Evolutionary conservation across 129 eudicot genomes (phyloP).

Genomic region (Arctium minus): DNA sequence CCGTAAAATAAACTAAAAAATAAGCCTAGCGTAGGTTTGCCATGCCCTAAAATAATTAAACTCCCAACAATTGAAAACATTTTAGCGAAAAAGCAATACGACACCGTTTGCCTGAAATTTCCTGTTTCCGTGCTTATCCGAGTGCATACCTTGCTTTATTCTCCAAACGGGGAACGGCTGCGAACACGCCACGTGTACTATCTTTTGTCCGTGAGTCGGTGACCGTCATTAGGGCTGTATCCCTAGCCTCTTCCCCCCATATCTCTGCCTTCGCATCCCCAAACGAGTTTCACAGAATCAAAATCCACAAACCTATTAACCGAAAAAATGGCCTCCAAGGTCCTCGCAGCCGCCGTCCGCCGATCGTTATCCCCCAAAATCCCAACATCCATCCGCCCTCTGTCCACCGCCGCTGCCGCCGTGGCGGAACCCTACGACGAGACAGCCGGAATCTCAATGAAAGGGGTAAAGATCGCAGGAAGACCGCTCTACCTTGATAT

Average conservation of each 20-base stretch:
- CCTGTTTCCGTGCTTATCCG: background rate
- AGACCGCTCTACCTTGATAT: slow-evolving; percentile 90
- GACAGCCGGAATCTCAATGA: slow-evolving; percentile 49
- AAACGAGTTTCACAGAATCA: background rate
- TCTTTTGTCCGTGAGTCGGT: slow-evolving; percentile 7
- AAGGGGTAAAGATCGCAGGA: slow-evolving; percentile 93
- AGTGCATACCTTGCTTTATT: background rate
- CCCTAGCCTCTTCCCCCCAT: slow-evolving; percentile 1
- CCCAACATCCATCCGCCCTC: slow-evolving; percentile 14
- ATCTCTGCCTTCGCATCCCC: background rate
- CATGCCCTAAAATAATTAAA: too few species aligned
- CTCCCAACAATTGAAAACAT: too few species aligned
- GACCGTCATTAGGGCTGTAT: slow-evolving; percentile 12
- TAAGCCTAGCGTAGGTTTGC: too few species aligned
- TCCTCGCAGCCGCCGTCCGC: slow-evolving; percentile 46
- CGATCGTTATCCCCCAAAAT: slow-evolving; percentile 23
- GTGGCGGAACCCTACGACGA: slow-evolving; percentile 43
- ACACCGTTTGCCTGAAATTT: background rate
- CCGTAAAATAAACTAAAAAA: too few species aligned
- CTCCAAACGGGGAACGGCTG: background rate
- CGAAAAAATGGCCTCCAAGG: slow-evolving; percentile 50
- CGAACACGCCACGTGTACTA: slow-evolving; percentile 15
- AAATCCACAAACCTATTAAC: background rate
- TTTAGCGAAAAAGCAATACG: background rate
- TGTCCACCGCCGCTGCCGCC: slow-evolving; percentile 38